Conservation (phyloP, 768 basidiomycete species). For the Albatrellus ellisii region DNA sequence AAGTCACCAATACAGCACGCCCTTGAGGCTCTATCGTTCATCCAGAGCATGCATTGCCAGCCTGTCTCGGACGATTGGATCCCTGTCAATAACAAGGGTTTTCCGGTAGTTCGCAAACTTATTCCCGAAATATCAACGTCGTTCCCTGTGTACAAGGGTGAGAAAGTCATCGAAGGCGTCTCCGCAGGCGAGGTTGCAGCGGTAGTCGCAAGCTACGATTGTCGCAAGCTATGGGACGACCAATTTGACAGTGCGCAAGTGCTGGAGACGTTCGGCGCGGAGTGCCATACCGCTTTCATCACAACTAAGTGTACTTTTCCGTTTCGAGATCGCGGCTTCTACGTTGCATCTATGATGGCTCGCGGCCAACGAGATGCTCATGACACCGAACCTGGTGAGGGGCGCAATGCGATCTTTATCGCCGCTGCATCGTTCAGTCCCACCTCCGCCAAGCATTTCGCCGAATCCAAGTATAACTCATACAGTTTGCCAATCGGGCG, state of each 20-base stretch:
- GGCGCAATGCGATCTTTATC: slow-evolving; percentile 59
- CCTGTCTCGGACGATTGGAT: slow-evolving; percentile 56
- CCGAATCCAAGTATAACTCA: slow-evolving; percentile 62
- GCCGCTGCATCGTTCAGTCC: slow-evolving; percentile 76
- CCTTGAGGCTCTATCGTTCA: slow-evolving; percentile 69
- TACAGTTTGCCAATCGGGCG: slow-evolving; percentile 63
- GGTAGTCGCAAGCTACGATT: slow-evolving; percentile 54
- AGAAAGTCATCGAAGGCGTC: slow-evolving; percentile 86
- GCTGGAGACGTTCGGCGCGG: slow-evolving; percentile 66
- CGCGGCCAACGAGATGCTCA: slow-evolving; percentile 27
- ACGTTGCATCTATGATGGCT: slow-evolving; percentile 67
- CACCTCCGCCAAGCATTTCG: slow-evolving; percentile 42
- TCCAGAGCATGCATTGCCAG: slow-evolving; percentile 55
- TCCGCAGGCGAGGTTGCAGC: slow-evolving; percentile 85
- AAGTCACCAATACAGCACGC: slow-evolving; percentile 71
- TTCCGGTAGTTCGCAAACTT: slow-evolving; percentile 65
- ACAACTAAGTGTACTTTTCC: slow-evolving; percentile 75
- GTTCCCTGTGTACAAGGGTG: slow-evolving; percentile 77
- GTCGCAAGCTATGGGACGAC: slow-evolving; percentile 80
- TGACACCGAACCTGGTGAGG: slow-evolving; percentile 23
- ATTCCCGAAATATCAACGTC: slow-evolving; percentile 64
- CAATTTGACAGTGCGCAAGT: slow-evolving; percentile 56
- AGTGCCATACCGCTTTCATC: slow-evolving; percentile 47
- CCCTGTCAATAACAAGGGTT: slow-evolving; percentile 59
- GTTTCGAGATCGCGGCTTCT: slow-evolving; percentile 82